phyloP scores from a whole-genome alignment of 768 basidiomycete species.

The Scleroderma bovista region DNA sequence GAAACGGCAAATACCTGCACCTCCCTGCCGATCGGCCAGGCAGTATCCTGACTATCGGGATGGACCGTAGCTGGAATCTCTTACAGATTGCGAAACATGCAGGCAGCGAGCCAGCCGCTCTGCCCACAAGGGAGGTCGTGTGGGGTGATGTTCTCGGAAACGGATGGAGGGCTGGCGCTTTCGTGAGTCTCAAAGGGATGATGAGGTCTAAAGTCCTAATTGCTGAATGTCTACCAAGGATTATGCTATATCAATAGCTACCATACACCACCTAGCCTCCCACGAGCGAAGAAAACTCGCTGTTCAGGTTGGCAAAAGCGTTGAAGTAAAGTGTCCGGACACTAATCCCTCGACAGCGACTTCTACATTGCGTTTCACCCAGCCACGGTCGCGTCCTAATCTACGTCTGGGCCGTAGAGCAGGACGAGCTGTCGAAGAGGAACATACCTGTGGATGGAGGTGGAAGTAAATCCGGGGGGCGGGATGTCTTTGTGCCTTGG shows the following conservation, averaged over 20 bases:
- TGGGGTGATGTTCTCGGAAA: slow-evolving; percentile 70
- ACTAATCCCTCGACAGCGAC: slow-evolving; percentile 35
- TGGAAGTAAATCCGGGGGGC: slow-evolving; percentile 34
- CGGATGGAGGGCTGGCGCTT: slow-evolving; percentile 72
- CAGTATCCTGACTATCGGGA: slow-evolving; percentile 68
- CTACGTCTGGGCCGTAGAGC: slow-evolving; percentile 97
- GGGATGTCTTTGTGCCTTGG: slow-evolving; percentile 92
- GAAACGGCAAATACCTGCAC: slow-evolving; percentile 96
- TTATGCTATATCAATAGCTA: slow-evolving; percentile 95
- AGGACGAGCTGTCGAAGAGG: slow-evolving; percentile 80
- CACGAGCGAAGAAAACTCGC: slow-evolving; percentile 63
- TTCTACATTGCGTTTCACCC: slow-evolving; percentile 61
- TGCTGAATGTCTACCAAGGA: slow-evolving; percentile 50
- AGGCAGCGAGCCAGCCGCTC: slow-evolving; percentile 32
- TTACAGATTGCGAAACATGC: slow-evolving; percentile 70
- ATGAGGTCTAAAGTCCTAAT: neutral
- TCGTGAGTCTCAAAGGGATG: slow-evolving; percentile 48
- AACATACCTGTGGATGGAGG: slow-evolving; percentile 37
- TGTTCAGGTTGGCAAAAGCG: slow-evolving; percentile 51
- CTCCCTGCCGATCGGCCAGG: slow-evolving; percentile 58
- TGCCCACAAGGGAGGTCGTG: slow-evolving; percentile 61
- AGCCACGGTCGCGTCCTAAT: slow-evolving; percentile 75
- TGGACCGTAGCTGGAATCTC: slow-evolving; percentile 79
- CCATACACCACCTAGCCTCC: slow-evolving; percentile 93
- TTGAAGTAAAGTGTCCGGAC: neutral